Evolutionary conservation across 345 rosid species (phyloP).

Genomic region (Bretschneidera sinensis): DNA sequence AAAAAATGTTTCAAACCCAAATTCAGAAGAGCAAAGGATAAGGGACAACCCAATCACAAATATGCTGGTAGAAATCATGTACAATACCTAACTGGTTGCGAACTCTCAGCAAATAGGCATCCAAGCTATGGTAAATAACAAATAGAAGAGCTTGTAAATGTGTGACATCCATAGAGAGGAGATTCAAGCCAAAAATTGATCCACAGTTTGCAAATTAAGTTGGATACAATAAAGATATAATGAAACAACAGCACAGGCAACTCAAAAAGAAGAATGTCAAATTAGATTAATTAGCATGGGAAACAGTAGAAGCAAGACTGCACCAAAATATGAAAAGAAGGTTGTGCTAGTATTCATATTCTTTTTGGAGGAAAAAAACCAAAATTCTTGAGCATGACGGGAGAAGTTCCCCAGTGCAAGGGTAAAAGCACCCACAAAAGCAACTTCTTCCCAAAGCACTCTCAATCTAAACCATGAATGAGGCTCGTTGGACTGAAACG

Average conservation of each 20-base stretch:
- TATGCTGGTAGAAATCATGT: slow-evolving; percentile 8
- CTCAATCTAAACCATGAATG: not conserved
- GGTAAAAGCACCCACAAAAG: not conserved
- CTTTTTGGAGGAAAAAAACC: too few relatives aligned
- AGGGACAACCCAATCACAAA: not conserved
- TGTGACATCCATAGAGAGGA: slow-evolving; percentile 77
- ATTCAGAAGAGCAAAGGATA: too few relatives aligned
- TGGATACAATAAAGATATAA: too few relatives aligned
- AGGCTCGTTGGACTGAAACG: not conserved
- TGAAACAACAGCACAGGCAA: not conserved
- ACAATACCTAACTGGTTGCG: slow-evolving; percentile 68
- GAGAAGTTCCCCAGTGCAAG: too few relatives aligned
- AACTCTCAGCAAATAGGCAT: slow-evolving; percentile 64
- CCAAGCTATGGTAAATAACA: slow-evolving; percentile 79
- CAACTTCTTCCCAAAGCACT: not conserved
- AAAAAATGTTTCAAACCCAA: too few relatives aligned
- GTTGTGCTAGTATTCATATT: too few relatives aligned
- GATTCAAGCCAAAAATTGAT: slow-evolving; percentile 87
- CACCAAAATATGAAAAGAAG: too few relatives aligned
- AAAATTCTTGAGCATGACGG: too few relatives aligned
- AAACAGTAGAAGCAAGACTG: not conserved
- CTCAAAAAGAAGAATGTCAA: not conserved
- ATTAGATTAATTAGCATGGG: too few relatives aligned
- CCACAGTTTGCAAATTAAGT: slow-evolving; percentile 75
- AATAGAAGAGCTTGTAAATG: slow-evolving; percentile 97